phyloP scores from a whole-genome alignment of 202 grass and related monocot species.

The Zizania palustris region DNA sequence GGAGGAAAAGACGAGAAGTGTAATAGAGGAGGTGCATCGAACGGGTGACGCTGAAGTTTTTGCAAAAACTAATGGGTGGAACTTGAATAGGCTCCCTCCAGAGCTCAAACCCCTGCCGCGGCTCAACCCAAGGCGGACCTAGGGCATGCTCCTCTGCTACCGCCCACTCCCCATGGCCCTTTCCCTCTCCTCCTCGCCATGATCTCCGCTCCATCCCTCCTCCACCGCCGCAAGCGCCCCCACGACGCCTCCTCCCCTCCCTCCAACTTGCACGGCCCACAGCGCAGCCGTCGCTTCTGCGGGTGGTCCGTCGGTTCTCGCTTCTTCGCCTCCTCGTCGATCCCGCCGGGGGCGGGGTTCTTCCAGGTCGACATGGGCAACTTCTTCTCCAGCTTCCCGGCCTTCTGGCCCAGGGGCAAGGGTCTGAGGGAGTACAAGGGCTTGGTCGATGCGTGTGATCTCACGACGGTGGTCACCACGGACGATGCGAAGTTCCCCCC shows the following conservation, averaged over 20 bases:
- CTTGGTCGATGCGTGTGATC: conserved; percentile 29
- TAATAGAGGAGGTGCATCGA: no score
- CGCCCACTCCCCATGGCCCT: conserved; percentile 32
- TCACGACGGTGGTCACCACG: conserved; percentile 20
- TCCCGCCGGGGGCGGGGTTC: conserved; percentile 7
- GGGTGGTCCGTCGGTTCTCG: not conserved
- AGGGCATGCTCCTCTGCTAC: conserved; percentile 43
- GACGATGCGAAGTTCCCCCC: not conserved
- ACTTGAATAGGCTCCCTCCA: no score
- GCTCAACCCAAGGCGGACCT: no score
- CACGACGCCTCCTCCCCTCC: conserved; percentile 28
- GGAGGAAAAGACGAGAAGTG: no score
- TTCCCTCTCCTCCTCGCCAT: conserved; percentile 24
- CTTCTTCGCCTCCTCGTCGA: not conserved
- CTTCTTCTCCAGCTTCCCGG: not conserved
- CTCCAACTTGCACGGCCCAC: conserved; percentile 41
- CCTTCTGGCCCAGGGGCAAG: not conserved
- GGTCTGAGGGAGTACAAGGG: conserved; percentile 18
- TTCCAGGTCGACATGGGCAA: conserved; percentile 46
- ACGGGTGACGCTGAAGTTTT: no score
- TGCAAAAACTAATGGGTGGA: no score
- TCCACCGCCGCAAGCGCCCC: conserved; percentile 42
- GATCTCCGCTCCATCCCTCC: conserved; percentile 20
- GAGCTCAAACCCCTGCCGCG: not conserved
- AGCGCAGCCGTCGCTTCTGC: conserved; percentile 26